Evolutionary conservation across 495 filamentous ascomycete species (phyloP).

Genomic region (Cercophora scortea): DNA sequence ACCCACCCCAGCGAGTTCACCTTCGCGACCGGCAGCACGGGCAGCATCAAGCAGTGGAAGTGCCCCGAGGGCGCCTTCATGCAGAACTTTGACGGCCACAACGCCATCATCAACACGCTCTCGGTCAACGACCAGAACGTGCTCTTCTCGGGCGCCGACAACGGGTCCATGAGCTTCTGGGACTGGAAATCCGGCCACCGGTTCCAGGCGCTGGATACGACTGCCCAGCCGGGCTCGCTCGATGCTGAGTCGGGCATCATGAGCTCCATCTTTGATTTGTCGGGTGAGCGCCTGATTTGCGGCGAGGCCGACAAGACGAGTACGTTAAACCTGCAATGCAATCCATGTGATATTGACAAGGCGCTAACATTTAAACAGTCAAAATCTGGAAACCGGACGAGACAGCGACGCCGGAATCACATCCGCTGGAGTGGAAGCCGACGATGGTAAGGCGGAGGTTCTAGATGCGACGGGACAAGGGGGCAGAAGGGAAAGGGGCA

Average conservation of each 20-base stretch:
- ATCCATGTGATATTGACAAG: neutral
- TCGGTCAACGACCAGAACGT: slow-evolving; percentile 91
- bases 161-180: slow-evolving; percentile 96
- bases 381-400: slow-evolving; percentile 96
- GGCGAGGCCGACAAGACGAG: slow-evolving; percentile 96
- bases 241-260: slow-evolving; percentile 94
- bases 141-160: slow-evolving; percentile 90
- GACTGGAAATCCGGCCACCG: slow-evolving; percentile 97
- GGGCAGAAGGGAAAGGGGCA: too few relatives aligned
- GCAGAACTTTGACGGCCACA: slow-evolving; percentile 98
- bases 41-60: slow-evolving; percentile 99
- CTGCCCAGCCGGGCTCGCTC: slow-evolving; percentile 86
- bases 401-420: slow-evolving; percentile 78
- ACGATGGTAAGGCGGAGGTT: slow-evolving; percentile 51
- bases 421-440: slow-evolving; percentile 92
- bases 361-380: slow-evolving; percentile 41
- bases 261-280: slow-evolving; percentile 82
- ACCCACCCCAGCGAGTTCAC: slow-evolving; percentile 93
- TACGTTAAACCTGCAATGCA: slow-evolving; percentile 22
- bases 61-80: slow-evolving; percentile 97
- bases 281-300: slow-evolving; percentile 80
- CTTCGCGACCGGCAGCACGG: slow-evolving; percentile 84
- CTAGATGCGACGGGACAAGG: slow-evolving; percentile 7
- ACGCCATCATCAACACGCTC: slow-evolving; percentile 93
- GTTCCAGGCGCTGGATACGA: slow-evolving; percentile 81